A percentile compares a stretch with the other conserved stretches of the same genome.
Evolutionary conservation across 495 filamentous ascomycete species (phyloP).

Genomic region (Aspergillus ostianus): DNA sequence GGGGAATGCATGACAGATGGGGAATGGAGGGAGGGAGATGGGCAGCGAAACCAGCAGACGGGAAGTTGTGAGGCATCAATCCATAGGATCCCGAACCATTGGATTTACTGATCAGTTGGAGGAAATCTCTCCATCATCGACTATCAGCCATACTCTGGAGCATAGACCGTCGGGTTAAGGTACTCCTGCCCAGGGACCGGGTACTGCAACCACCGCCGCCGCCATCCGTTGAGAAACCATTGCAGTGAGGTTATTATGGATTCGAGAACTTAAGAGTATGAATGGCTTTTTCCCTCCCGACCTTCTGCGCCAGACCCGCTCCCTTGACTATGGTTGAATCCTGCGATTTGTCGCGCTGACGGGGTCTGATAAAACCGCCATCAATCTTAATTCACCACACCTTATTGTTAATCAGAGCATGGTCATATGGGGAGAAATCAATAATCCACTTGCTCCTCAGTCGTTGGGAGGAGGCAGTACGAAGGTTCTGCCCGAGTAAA

Average conservation of each 20-base stretch:
- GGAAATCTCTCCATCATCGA: background rate
- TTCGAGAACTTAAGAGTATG: background rate
- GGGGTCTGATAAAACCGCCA: background rate
- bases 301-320: background rate
- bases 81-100: background rate
- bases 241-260: background rate
- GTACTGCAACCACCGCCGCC: background rate
- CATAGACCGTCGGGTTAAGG: background rate
- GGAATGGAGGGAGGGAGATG: conserved; percentile 9
- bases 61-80: background rate
- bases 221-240: background rate
- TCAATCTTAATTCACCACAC: background rate
- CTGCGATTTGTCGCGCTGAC: background rate
- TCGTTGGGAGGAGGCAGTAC: no score
- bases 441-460: no score
- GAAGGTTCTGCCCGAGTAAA: no score
- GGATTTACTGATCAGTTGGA: no score
- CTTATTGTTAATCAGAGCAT: background rate
- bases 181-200: background rate
- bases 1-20: conserved; percentile 22
- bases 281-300: background rate
- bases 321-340: background rate
- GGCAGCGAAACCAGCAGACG: background rate
- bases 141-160: no score
- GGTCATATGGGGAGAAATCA: no score